Conservation (phyloP, 768 basidiomycete genomes). For the Pluteus cervinus region DNA sequence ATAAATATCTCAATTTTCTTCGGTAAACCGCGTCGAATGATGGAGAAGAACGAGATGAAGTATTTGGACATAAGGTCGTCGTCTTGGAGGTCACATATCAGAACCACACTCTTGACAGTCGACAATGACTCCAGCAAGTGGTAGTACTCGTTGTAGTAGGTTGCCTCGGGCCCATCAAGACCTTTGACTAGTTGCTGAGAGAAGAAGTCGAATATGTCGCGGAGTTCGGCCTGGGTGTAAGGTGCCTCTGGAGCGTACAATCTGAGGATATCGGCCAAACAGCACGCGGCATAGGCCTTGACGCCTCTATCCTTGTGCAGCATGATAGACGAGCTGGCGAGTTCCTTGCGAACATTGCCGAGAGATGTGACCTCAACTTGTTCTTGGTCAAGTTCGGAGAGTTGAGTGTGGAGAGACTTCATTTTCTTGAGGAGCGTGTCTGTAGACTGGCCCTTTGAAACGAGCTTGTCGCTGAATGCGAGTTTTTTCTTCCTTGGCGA, state of each 20-base stretch:
- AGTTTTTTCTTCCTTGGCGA: constrained; percentile 55
- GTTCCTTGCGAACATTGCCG: constrained; percentile 62
- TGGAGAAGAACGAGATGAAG: constrained; percentile 77
- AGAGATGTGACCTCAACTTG: constrained; percentile 72
- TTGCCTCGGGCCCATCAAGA: constrained; percentile 69
- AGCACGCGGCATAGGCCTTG: constrained; percentile 92
- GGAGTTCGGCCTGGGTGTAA: constrained; percentile 80
- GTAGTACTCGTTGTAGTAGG: constrained; percentile 91
- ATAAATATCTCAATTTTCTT: constrained; percentile 85
- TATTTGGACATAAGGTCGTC: constrained; percentile 82
- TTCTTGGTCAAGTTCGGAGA: constrained; percentile 87
- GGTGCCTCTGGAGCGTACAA: constrained; percentile 97
- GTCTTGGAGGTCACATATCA: constrained; percentile 86
- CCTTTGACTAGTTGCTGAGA: constrained; percentile 75
- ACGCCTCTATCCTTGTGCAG: constrained; percentile 95
- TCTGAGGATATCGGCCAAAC: constrained; percentile 88
- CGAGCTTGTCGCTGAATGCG: constrained; percentile 76
- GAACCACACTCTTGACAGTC: constrained; percentile 89
- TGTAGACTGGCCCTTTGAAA: constrained; percentile 68
- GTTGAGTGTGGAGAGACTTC: constrained; percentile 67
- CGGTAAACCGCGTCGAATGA: constrained; percentile 63
- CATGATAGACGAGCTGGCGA: constrained; percentile 73
- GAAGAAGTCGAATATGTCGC: constrained; percentile 98
- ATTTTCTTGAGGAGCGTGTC: constrained; percentile 86
- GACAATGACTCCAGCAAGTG: constrained; percentile 92